These are phyloP conservation scores for Sorghum bicolor DNA, from an alignment of 176 grass and related monocot species.

Conservation along the genomic window DNA sequence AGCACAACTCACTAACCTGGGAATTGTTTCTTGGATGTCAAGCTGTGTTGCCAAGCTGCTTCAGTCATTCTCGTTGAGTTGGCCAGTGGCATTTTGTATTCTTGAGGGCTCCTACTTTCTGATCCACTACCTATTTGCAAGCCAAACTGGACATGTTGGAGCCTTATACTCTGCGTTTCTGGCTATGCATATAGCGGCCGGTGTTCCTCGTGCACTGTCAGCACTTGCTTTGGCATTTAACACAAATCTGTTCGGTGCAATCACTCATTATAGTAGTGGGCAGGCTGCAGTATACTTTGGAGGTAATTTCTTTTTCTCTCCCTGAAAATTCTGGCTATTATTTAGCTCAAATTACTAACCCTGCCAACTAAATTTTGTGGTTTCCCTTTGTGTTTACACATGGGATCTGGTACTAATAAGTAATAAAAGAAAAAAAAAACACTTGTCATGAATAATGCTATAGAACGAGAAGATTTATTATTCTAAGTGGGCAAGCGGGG, in stretches of 20 bases:
- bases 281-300: conserved; percentile 91
- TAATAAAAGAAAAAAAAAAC: background rate
- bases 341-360: background rate
- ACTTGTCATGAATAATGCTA: background rate
- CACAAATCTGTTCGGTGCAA: conserved; percentile 77
- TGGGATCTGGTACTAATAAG: background rate
- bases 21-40: conserved; percentile 86
- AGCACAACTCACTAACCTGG: conserved; percentile 69
- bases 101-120: conserved; percentile 78
- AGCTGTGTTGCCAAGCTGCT: conserved; percentile 67
- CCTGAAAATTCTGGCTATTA: background rate
- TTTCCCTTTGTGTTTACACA: background rate
- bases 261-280: conserved; percentile 84
- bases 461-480: background rate
- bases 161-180: conserved; percentile 82
- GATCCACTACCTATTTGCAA: conserved; percentile 90
- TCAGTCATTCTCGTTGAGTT: conserved; percentile 65
- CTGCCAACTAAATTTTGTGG: background rate
- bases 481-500: background rate
- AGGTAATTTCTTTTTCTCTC: conserved; percentile 52
- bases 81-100: conserved; percentile 66
- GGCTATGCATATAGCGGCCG: conserved; percentile 77
- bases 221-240: conserved; percentile 75
- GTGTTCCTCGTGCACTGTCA: conserved; percentile 62
- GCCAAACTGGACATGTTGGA: conserved; percentile 82